These are phyloP conservation scores for Kodamaea jinghongensis DNA, from an alignment of 805 yeast species.

Conservation along the genomic window DNA sequence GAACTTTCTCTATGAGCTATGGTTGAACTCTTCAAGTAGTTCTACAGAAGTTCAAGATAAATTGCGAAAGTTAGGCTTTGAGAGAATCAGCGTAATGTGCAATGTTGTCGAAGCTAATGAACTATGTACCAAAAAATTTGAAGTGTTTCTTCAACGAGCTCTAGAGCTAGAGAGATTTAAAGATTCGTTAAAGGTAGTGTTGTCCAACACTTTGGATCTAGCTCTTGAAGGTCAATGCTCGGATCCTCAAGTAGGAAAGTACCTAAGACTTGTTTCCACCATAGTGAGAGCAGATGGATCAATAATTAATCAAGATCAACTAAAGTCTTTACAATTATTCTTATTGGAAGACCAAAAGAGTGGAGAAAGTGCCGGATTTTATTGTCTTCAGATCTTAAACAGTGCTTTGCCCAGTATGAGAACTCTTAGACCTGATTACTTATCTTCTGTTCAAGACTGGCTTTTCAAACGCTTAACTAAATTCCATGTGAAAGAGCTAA, in stretches of 20 bases:
- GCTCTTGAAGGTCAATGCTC: slow-evolving; percentile 30
- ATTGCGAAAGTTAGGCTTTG: not conserved
- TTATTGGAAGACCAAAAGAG: slow-evolving; percentile 47
- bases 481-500: slow-evolving; percentile 56
- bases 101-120: slow-evolving; percentile 36
- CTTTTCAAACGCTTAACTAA: slow-evolving; percentile 59
- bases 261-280: slow-evolving; percentile 52
- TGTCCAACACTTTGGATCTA: slow-evolving; percentile 35
- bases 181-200: slow-evolving; percentile 22
- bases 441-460: slow-evolving; percentile 47
- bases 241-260: slow-evolving; percentile 26
- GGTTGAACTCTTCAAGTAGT: slow-evolving; percentile 16
- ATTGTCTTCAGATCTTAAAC: slow-evolving; percentile 54
- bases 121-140: slow-evolving; percentile 43
- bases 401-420: slow-evolving; percentile 43
- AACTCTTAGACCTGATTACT: slow-evolving; percentile 50
- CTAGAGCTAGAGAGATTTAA: slow-evolving; percentile 15
- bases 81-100: slow-evolving; percentile 33
- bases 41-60: slow-evolving; percentile 3
- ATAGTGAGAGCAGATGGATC: slow-evolving; percentile 52
- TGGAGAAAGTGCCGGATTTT: slow-evolving; percentile 41
- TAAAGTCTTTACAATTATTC: slow-evolving; percentile 63
- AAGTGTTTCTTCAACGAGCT: slow-evolving; percentile 31
- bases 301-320: slow-evolving; percentile 63
- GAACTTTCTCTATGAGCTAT: slow-evolving; percentile 24